A percentile compares a stretch with the other conserved stretches of the same genome.
phyloP scores from a whole-genome alignment of 2,329 filamentous ascomycete genomes.

The Metarhizium sp. region DNA sequence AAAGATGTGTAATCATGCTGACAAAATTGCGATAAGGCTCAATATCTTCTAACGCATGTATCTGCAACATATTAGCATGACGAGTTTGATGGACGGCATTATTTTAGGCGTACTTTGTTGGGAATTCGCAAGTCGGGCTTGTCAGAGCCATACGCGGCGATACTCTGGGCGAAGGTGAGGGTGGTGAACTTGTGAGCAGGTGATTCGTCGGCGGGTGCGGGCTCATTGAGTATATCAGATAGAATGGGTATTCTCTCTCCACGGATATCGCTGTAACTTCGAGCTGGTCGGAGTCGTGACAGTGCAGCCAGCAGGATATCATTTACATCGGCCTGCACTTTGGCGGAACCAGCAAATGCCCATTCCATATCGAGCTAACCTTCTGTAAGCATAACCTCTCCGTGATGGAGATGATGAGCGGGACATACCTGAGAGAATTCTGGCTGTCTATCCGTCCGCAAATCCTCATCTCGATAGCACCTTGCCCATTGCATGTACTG shows the following conservation, averaged over 20 bases:
- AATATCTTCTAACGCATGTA: constrained; percentile 53
- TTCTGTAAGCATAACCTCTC: neutral
- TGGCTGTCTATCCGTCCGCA: constrained; percentile 84
- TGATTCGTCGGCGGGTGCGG: constrained; percentile 9
- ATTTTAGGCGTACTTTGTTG: constrained; percentile 40
- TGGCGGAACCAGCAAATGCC: constrained; percentile 59
- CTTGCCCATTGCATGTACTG: constrained; percentile 88
- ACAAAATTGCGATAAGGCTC: constrained; percentile 51
- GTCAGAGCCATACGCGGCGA: constrained; percentile 75
- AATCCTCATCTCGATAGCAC: constrained; percentile 92
- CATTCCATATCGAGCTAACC: constrained; percentile 81
- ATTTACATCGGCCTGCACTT: constrained; percentile 25
- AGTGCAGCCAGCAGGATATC: constrained; percentile 24
- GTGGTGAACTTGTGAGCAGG: constrained; percentile 23
- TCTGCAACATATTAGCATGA: constrained; percentile 33
- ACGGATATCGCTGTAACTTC: constrained; percentile 55
- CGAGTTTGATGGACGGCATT: neutral
- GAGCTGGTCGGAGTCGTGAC: constrained; percentile 16
- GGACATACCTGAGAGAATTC: constrained; percentile 77
- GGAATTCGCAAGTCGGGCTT: constrained; percentile 83
- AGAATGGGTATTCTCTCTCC: constrained; percentile 24
- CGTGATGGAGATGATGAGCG: neutral
- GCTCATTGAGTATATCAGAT: constrained; percentile 13
- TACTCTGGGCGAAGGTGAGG: constrained; percentile 39
- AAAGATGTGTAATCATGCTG: constrained; percentile 62